Evolutionary conservation across 179 eudicot species (phyloP), one percentile per base, ranked within the genome.

Genomic region (Gypsophila paniculata): DNA sequence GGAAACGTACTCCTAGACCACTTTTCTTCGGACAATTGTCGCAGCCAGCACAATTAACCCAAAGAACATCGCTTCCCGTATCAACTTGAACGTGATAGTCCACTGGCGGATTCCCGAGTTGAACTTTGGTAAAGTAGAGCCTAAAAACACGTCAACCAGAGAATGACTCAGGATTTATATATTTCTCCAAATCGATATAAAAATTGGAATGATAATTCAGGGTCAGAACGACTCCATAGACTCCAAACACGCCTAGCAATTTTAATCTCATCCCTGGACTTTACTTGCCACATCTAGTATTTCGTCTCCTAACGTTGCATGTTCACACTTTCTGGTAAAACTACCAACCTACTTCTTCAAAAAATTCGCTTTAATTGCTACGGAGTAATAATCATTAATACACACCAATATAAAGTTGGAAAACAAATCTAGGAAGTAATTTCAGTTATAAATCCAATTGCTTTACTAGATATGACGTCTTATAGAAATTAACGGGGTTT

Each of bases 41-140:
- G 67, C 99, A 94, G 71, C 90, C 90, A 68, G 72, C 85, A 75
- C 99, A 92, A 66, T 90, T 94, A 71, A 94, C 88, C 99, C 99
- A 94, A 73, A 90, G 76, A 61, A 94, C 72, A 72, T 94, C 96
- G 79, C 97, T 94, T 85, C 99, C 99, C 17, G 99, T 94, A 81
- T 94, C 99, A 26, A 94, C 88, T 77, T 94, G 99, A 61, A 94
- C 88, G 59, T 91, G 82, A 72, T 83, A 91, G 59, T 85, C 86
- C 67, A 72, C 81, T 22, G 96, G 75, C 76, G 99, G 99, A 76
- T 78, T 82, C 74, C 99, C 99, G 60, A 94, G 68, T 63, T 78
- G 81, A 77, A 94, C 78, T 81, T 77, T 85, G 49, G 99, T 84
- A 71, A 64, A 94, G 85, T 90, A 94, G 39, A 94, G 87, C 87